Percentiles rank a stretch among this genome's conserved stretches.
These are phyloP conservation scores for Serpula lacrymans DNA, from an alignment of 768 basidiomycete species.

Conservation along the genomic window DNA sequence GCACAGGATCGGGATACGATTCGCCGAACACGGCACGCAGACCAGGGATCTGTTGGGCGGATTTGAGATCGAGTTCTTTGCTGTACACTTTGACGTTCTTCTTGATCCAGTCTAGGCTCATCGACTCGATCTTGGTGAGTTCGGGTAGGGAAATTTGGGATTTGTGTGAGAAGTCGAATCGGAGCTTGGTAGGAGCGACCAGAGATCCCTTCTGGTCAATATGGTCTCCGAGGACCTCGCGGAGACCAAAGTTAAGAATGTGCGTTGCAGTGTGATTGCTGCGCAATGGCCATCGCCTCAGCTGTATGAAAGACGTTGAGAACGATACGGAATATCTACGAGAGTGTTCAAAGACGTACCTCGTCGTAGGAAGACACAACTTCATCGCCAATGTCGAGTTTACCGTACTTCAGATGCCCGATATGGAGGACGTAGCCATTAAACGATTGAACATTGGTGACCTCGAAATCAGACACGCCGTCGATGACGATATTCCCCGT, in stretches of 20 bases:
- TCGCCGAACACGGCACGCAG: conserved; percentile 97
- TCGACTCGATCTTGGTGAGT: conserved; percentile 75
- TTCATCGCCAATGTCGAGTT: conserved; percentile 70
- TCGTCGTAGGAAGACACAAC: conserved; percentile 94
- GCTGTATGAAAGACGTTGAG: conserved; percentile 34
- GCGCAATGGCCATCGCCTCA: conserved; percentile 91
- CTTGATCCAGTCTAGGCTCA: conserved; percentile 87
- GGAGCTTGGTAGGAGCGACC: conserved; percentile 91
- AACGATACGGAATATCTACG: neutral
- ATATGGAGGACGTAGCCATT: conserved; percentile 96
- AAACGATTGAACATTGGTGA: conserved; percentile 89
- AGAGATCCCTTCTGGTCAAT: conserved; percentile 98
- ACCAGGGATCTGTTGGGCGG: conserved; percentile 87
- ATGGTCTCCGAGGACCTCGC: conserved; percentile 94
- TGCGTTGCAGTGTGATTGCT: conserved; percentile 99
- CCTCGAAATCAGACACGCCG: conserved; percentile 87
- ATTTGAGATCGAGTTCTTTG: conserved; percentile 75
- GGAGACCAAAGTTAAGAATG: conserved; percentile 91
- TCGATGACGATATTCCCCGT: conserved; percentile 94
- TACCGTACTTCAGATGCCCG: conserved; percentile 86
- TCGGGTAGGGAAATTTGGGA: conserved; percentile 76
- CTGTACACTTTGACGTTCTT: conserved; percentile 86
- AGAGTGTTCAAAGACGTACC: conserved; percentile 39
- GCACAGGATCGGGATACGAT: conserved; percentile 94
- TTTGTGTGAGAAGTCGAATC: conserved; percentile 99